phyloP scores from a whole-genome alignment of 495 filamentous ascomycete species.

The Trichoderma virens region DNA sequence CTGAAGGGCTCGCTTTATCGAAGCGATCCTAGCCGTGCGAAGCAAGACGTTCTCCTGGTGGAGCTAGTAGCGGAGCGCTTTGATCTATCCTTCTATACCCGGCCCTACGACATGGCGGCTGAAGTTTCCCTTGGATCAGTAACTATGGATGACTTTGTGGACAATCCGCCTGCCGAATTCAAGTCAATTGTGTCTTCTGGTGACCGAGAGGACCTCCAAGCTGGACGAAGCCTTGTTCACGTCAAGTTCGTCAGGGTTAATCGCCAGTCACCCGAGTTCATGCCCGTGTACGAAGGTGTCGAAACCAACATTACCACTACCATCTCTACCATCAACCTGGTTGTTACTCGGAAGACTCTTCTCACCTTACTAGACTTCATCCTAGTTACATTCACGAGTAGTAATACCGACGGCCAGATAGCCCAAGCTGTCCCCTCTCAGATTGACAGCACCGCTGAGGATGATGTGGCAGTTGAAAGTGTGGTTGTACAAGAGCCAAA shows the following conservation, averaged over 20 bases:
- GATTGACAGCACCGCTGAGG: constrained; percentile 23
- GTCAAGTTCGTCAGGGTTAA: constrained; percentile 88
- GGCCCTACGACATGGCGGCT: constrained; percentile 85
- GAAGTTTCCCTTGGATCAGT: constrained; percentile 80
- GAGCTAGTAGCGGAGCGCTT: constrained; percentile 90
- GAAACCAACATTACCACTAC: constrained; percentile 87
- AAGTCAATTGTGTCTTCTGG: constrained; percentile 92
- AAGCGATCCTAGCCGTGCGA: constrained; percentile 70
- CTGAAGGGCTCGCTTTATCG: constrained; percentile 86
- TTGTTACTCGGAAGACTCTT: constrained; percentile 88
- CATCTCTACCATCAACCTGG: constrained; percentile 89
- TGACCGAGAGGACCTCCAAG: constrained; percentile 55
- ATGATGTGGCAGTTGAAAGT: constrained; percentile 26
- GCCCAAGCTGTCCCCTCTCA: constrained; percentile 30
- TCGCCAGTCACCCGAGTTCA: constrained; percentile 84
- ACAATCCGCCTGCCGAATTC: constrained; percentile 85
- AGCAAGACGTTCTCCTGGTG: constrained; percentile 74
- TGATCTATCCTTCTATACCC: constrained; percentile 73
- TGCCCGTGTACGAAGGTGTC: constrained; percentile 82
- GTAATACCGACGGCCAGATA: constrained; percentile 34
- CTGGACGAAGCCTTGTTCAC: constrained; percentile 73
- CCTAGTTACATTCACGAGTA: constrained; percentile 85
- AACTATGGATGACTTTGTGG: constrained; percentile 90
- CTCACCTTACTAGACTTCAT: constrained; percentile 94
- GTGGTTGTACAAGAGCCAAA: not conserved